Percentiles rank a stretch among this genome's conserved stretches.
These are phyloP conservation scores for Pythium scleroteichum DNA, from an alignment of 352 stramenopile genomes.

Conservation along the genomic window DNA sequence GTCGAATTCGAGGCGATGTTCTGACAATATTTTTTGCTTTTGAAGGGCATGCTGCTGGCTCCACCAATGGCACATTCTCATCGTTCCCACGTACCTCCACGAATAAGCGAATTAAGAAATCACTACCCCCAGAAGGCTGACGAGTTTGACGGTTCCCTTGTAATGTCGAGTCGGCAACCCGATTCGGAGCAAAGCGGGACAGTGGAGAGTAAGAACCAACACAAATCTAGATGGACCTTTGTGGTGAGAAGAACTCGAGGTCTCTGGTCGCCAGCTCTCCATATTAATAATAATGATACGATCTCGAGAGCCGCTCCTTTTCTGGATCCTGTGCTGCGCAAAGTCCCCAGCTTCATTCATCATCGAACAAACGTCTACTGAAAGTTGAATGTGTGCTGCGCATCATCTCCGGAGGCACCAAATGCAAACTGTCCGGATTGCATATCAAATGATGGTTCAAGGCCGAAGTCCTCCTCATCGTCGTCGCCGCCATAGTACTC, in stretches of 20 bases:
- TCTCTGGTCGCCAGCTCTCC: conserved; percentile 6
- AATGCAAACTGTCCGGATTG: conserved; percentile 66
- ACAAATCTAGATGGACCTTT: too few species aligned
- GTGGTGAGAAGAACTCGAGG: too few species aligned
- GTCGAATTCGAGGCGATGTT: neutral
- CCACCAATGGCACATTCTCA: conserved; percentile 89
- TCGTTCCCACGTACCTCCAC: conserved; percentile 74
- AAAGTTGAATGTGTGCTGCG: conserved; percentile 28
- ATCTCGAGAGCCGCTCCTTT: neutral
- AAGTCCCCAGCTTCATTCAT: neutral
- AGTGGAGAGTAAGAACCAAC: neutral
- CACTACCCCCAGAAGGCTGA: neutral
- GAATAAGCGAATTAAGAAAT: conserved; percentile 45
- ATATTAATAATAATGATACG: conserved; percentile 34
- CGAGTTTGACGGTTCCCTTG: neutral
- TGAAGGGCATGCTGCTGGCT: conserved; percentile 87
- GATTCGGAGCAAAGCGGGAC: neutral
- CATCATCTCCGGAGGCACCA: conserved; percentile 33
- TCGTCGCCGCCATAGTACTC: conserved; percentile 98
- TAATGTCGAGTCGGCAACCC: neutral
- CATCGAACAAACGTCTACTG: conserved; percentile 11
- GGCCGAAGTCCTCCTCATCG: conserved; percentile 91
- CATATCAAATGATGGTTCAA: conserved; percentile 53
- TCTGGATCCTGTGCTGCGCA: neutral
- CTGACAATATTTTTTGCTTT: conserved; percentile 1